These are phyloP conservation scores for Angophora floribunda DNA, from an alignment of 345 rosid genomes.

Conservation along the genomic window DNA sequence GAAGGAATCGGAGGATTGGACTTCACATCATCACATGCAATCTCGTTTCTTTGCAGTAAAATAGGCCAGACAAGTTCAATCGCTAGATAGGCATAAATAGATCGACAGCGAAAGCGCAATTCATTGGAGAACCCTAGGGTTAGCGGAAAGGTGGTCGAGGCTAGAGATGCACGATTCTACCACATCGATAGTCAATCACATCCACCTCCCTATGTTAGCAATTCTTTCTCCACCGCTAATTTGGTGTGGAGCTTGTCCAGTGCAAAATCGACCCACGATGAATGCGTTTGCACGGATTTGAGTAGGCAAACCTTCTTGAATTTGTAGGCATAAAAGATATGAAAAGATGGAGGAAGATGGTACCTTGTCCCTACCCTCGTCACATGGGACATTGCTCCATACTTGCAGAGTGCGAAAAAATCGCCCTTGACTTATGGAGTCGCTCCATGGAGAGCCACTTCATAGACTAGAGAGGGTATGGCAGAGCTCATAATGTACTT, in stretches of 20 bases:
- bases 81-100: background rate
- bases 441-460: background rate
- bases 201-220: background rate
- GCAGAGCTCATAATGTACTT: background rate
- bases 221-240: background rate
- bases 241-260: background rate
- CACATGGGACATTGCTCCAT: background rate
- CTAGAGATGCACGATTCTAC: background rate
- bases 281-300: slow-evolving; percentile 5
- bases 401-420: background rate
- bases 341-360: slow-evolving; percentile 1
- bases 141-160: background rate
- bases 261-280: background rate
- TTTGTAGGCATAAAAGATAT: background rate
- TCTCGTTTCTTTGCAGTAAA: background rate
- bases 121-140: background rate
- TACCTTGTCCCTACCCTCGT: background rate
- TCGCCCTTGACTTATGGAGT: background rate
- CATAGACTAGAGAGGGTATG: background rate
- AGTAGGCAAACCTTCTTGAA: background rate
- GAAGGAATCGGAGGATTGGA: background rate
- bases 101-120: background rate
- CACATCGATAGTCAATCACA: background rate
- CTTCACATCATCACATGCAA: background rate
- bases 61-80: background rate